Conservation (phyloP, 306 rosid genomes). For the Hippophae gyantsensis region DNA sequence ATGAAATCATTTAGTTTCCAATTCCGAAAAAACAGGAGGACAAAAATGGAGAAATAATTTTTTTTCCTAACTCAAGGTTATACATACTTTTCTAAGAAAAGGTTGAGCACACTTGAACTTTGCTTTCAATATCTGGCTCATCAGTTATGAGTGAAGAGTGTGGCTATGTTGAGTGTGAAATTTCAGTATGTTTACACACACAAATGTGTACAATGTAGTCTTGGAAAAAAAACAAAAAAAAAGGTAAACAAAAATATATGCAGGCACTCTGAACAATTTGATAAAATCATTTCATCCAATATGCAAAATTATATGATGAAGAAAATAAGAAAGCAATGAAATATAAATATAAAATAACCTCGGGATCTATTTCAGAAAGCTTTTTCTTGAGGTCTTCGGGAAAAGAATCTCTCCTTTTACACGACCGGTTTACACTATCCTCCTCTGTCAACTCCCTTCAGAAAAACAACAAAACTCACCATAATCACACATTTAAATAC, state of each 20-base stretch:
- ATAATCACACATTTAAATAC: not conserved
- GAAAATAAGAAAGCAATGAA: not conserved
- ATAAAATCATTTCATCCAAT: not conserved
- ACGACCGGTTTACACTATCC: slow-evolving; percentile 17
- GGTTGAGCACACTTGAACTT: too few species aligned
- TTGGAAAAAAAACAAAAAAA: too few species aligned
- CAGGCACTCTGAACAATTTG: not conserved
- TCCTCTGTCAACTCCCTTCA: slow-evolving; percentile 45
- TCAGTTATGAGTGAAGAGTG: too few species aligned
- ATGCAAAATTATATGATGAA: not conserved
- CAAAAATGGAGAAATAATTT: too few species aligned
- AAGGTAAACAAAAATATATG: not conserved
- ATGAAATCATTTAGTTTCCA: too few species aligned
- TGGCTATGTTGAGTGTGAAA: too few species aligned
- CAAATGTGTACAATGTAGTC: too few species aligned
- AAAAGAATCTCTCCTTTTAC: slow-evolving; percentile 22
- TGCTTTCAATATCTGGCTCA: too few species aligned
- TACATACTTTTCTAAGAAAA: too few species aligned
- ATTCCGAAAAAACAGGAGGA: too few species aligned
- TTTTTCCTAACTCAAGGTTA: too few species aligned
- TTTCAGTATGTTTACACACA: too few species aligned
- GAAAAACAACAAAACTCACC: slow-evolving; percentile 7
- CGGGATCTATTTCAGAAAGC: slow-evolving; percentile 71
- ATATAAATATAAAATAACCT: slow-evolving; percentile 34
- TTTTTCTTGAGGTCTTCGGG: slow-evolving; percentile 39